phyloP scores from a whole-genome alignment of 2,329 filamentous ascomycete species.

The Aspergillus flavus region DNA sequence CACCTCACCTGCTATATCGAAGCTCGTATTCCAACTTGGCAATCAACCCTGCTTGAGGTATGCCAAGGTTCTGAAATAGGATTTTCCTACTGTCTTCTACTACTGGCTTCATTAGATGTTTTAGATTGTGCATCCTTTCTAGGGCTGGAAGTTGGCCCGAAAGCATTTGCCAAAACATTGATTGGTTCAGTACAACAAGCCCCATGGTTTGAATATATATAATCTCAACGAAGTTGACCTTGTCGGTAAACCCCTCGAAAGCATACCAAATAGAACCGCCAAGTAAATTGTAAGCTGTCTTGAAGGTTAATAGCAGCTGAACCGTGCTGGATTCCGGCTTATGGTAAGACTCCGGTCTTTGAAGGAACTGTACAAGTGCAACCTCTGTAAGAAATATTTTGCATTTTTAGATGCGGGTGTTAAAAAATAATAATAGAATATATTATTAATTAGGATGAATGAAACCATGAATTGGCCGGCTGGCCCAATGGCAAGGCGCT shows the following conservation, averaged over 20 bases:
- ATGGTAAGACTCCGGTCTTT: neutral
- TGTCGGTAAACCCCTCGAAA: neutral
- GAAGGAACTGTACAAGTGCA: neutral
- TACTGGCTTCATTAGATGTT: too few species aligned
- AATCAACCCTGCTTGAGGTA: neutral
- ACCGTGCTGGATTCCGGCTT: neutral
- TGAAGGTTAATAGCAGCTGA: neutral
- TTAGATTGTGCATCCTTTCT: too few species aligned
- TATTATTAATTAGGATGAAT: neutral
- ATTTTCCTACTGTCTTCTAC: too few species aligned
- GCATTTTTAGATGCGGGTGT: too few species aligned
- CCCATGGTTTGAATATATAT: neutral
- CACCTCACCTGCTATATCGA: neutral
- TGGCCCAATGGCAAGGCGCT: conserved; percentile 48
- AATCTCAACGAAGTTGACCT: neutral
- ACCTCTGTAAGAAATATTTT: neutral
- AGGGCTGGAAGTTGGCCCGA: neutral
- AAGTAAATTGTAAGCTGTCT: neutral
- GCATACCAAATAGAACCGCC: neutral
- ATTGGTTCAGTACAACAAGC: too few species aligned
- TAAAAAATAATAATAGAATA: neutral
- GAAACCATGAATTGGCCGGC: neutral
- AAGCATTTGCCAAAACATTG: rapidly evolving
- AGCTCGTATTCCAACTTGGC: neutral
- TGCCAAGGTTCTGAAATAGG: too few species aligned